A percentile compares a stretch with the other conserved stretches of the same genome.
Evolutionary conservation across 345 rosid species (phyloP).

Genomic region (Brassica juncea): DNA sequence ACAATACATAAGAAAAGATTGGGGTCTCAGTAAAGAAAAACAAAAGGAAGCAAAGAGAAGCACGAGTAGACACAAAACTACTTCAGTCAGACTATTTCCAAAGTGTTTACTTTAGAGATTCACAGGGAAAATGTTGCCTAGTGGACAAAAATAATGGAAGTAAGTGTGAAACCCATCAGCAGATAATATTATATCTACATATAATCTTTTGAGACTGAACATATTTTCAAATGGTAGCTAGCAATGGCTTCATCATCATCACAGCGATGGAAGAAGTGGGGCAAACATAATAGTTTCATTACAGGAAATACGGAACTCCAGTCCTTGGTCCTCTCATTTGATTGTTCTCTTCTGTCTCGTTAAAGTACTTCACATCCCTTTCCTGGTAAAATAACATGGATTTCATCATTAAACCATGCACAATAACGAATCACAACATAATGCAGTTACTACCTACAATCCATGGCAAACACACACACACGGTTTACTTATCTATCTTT

Average conservation of each 20-base stretch:
- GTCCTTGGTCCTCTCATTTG: slow-evolving; percentile 99
- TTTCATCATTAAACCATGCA: slow-evolving; percentile 9
- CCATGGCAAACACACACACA: background rate
- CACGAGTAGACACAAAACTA: background rate
- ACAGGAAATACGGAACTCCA: slow-evolving; percentile 95
- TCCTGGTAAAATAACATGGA: slow-evolving; percentile 50
- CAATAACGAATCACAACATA: background rate
- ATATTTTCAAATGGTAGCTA: slow-evolving; percentile 31
- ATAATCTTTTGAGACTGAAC: background rate
- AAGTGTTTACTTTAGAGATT: background rate
- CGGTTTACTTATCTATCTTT: background rate
- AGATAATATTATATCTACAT: background rate
- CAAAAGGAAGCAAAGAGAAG: background rate
- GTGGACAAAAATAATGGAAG: background rate
- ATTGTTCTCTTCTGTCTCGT: slow-evolving; percentile 97
- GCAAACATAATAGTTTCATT: slow-evolving; percentile 26
- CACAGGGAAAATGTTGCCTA: background rate
- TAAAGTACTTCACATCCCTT: slow-evolving; percentile 96
- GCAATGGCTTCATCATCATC: slow-evolving; percentile 37
- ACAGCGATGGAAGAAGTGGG: background rate
- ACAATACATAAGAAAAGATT: background rate
- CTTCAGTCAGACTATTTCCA: background rate
- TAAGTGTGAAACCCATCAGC: too few relatives aligned
- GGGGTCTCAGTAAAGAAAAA: background rate
- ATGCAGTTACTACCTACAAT: background rate